Evolutionary conservation across 495 filamentous ascomycete species (phyloP).

Genomic region (Sordaria brevicollis): DNA sequence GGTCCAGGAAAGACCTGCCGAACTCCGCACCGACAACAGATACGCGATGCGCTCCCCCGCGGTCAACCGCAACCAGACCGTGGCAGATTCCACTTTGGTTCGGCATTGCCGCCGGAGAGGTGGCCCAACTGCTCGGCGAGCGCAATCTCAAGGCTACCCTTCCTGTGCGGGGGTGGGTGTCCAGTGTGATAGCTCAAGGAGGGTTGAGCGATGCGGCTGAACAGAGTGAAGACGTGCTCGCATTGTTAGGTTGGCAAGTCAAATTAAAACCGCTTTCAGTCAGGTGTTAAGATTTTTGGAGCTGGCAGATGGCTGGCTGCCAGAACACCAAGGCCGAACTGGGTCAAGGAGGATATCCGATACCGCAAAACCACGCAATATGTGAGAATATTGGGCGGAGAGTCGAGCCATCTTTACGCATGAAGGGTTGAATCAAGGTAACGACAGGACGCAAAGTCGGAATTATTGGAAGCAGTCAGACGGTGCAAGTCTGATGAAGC

Average conservation of each 20-base stretch:
- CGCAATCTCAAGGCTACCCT: neutral
- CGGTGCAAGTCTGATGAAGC: neutral
- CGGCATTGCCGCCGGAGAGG: neutral
- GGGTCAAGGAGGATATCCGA: neutral
- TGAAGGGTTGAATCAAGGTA: neutral
- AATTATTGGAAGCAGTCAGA: neutral
- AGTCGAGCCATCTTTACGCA: neutral
- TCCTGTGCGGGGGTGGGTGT: neutral
- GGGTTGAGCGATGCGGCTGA: neutral
- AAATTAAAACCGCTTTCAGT: neutral
- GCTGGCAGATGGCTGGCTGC: neutral
- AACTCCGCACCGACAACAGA: neutral
- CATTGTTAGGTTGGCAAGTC: neutral
- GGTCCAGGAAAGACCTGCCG: neutral
- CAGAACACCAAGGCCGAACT: neutral
- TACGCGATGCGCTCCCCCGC: neutral
- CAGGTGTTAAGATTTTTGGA: neutral
- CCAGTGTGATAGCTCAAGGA: neutral
- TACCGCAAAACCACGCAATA: neutral
- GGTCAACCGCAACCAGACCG: neutral
- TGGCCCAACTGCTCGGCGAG: neutral
- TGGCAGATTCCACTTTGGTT: neutral
- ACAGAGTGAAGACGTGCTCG: neutral
- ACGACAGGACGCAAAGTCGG: neutral
- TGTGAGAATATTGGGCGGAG: neutral